These are phyloP conservation scores for Rhexocercosporidium sp. DNA, from an alignment of 2,329 filamentous ascomycete species.

Conservation along the genomic window DNA sequence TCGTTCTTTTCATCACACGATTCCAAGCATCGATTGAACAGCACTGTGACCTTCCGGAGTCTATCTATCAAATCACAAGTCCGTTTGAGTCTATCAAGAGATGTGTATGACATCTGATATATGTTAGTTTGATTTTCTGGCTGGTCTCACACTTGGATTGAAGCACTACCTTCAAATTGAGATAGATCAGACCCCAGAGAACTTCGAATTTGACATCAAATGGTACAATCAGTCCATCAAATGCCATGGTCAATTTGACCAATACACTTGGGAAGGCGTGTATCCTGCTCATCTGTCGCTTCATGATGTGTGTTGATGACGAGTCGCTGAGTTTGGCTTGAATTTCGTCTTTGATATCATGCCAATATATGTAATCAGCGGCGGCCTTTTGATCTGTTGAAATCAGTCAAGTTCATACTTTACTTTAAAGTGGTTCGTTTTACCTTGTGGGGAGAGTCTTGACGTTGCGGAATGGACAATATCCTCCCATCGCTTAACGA, in stretches of 20 bases:
- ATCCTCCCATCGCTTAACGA: constrained; percentile 23
- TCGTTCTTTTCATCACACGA: constrained; percentile 30
- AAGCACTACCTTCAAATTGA: constrained; percentile 27
- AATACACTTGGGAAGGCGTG: constrained; percentile 25
- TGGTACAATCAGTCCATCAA: constrained; percentile 20
- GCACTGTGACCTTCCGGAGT: constrained; percentile 21
- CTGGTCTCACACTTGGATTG: background rate
- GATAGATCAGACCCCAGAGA: constrained; percentile 28
- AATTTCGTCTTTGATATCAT: constrained; percentile 24
- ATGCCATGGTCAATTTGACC: constrained; percentile 7
- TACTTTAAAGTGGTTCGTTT: background rate
- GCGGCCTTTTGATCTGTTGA: constrained; percentile 13
- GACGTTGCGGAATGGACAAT: constrained; percentile 19
- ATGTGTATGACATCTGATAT: constrained; percentile 22
- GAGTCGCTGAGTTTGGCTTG: constrained; percentile 15
- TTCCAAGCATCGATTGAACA: constrained; percentile 28
- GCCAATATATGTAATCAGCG: constrained; percentile 20
- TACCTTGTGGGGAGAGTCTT: constrained; percentile 21
- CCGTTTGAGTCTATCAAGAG: constrained; percentile 19
- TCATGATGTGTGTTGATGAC: constrained; percentile 8
- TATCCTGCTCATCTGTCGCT: constrained; percentile 20
- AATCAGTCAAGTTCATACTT: background rate
- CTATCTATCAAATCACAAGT: constrained; percentile 20
- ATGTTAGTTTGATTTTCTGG: background rate
- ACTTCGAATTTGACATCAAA: constrained; percentile 19